A percentile compares a stretch with the other conserved stretches of the same genome.
These are phyloP conservation scores for Wallacemonas sp. DNA, from an alignment of 208 protist genomes.

Conservation along the genomic window DNA sequence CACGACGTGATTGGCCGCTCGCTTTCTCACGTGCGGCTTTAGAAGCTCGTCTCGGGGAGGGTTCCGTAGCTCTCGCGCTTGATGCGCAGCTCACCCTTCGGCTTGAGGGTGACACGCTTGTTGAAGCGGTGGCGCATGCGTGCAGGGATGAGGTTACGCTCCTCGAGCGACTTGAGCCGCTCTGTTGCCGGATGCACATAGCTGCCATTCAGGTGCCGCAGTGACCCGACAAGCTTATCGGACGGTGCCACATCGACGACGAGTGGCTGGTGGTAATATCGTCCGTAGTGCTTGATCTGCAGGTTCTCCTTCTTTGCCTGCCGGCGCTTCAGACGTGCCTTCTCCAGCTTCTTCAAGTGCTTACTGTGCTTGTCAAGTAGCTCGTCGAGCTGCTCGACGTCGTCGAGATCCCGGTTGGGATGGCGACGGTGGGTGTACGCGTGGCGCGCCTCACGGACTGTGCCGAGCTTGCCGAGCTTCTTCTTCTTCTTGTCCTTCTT, in stretches of 20 bases:
- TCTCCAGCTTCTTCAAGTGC: constrained; percentile 36
- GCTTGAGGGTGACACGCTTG: constrained; percentile 86
- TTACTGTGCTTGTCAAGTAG: constrained; percentile 39
- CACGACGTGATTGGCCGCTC: too few species aligned
- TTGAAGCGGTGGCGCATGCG: constrained; percentile 88
- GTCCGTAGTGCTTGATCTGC: constrained; percentile 78
- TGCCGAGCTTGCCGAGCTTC: constrained; percentile 40
- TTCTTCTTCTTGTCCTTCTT: constrained; percentile 51
- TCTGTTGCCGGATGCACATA: constrained; percentile 75
- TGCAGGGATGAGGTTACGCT: constrained; percentile 86
- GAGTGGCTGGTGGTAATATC: constrained; percentile 79
- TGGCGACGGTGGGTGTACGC: constrained; percentile 75
- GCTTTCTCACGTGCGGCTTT: too few species aligned
- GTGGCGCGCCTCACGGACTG: constrained; percentile 28
- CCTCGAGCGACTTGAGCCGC: constrained; percentile 90
- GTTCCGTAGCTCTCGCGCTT: constrained; percentile 84
- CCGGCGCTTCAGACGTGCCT: constrained; percentile 35
- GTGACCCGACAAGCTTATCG: constrained; percentile 75
- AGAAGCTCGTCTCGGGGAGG: constrained; percentile 78
- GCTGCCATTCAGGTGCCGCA: constrained; percentile 74
- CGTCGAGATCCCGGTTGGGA: constrained; percentile 53
- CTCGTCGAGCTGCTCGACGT: constrained; percentile 59
- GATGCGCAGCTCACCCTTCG: constrained; percentile 81
- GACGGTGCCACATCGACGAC: constrained; percentile 68
- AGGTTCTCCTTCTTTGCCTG: constrained; percentile 58